Evolutionary conservation across 352 stramenopile genomes (phyloP), one percentile per base, ranked within the genome.

Genomic region (Elongisporangium anandrum): DNA sequence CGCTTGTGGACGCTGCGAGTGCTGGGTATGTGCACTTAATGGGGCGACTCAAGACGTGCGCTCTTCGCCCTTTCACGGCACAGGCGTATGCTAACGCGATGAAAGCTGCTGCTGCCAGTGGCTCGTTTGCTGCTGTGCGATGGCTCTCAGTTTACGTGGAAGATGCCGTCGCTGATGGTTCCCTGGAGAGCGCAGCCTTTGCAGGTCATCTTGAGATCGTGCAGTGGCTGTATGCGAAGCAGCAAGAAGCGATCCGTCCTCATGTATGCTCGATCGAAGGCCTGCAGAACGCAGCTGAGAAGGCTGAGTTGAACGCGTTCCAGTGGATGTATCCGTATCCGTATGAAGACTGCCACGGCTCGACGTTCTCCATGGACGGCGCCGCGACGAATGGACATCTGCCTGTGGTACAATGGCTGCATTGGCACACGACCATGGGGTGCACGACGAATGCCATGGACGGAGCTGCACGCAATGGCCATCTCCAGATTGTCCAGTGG

Each of bases 161-260:
- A 34, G 24, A 34, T 7, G 24, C 3, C 7, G 24, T 34, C 24
- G 24, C 24, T 3, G 24, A 34, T 7, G 24, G 24, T 8, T 3
- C 24, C 3, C 24, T 34, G 24, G 24, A 34, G 24, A 34, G 24
- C 24, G 24, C 24, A 34, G 24, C 24, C 24, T 34, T 34, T 34
- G 24, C 24, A 7, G 67, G 70, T 7, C 52, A 68, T 49, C 64
- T 75, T 9, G 51, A 65, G n/a, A 53, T 65, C 23, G 54, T 79
- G 19, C 54, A 71, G 45, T 79, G 67, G 67, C 48, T 73, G 2
- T 61, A 50, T 49, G 21, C 17, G 24, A 26, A 54, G 45, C 52
- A 19, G 19, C 45, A 53, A 23, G 34, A 54, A 23, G 16, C 47
- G 41, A 24, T 52, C 7, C 24, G 24, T 34, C 24, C 7, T 34